phyloP scores from a whole-genome alignment of 78 protist genomes.

The Dictyostelium discoideum region DNA sequence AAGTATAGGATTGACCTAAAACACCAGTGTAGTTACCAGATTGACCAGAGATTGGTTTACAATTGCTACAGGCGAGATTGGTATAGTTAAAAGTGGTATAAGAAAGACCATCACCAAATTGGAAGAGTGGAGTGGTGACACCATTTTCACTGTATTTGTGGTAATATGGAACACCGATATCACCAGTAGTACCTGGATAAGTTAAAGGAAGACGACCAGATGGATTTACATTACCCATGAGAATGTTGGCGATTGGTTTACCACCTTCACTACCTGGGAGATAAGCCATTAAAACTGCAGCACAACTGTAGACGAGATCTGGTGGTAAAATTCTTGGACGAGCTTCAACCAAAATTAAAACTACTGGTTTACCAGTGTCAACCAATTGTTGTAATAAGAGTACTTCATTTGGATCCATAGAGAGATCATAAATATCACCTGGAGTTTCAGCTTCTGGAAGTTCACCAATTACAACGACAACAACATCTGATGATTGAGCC shows the following conservation, averaged over 20 bases:
- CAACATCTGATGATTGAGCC: constrained; percentile 22
- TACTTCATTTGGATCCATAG: constrained; percentile 45
- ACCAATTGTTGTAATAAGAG: not conserved
- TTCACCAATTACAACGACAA: constrained; percentile 77
- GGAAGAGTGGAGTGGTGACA: constrained; percentile 62
- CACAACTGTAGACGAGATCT: not conserved
- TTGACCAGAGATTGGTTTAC: not conserved
- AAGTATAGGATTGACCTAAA: constrained; percentile 5
- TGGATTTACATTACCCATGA: constrained; percentile 86
- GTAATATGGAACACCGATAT: constrained; percentile 49
- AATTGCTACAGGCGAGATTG: not conserved
- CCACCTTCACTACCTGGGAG: constrained; percentile 88
- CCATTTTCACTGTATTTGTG: constrained; percentile 34
- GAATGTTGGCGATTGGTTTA: constrained; percentile 79
- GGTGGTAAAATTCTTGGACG: constrained; percentile 80
- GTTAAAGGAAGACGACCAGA: constrained; percentile 86
- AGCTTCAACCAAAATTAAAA: constrained; percentile 73
- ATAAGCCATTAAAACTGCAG: constrained; percentile 76
- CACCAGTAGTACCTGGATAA: constrained; percentile 69
- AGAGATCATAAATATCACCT: constrained; percentile 77
- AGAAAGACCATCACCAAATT: constrained; percentile 84
- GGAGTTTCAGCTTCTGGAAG: constrained; percentile 72
- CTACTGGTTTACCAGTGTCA: constrained; percentile 30
- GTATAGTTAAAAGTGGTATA: constrained; percentile 80
- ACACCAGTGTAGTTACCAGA: constrained; percentile 36